Conservation (phyloP, 2,329 filamentous ascomycete genomes). For the Aspergillus versicolor region DNA sequence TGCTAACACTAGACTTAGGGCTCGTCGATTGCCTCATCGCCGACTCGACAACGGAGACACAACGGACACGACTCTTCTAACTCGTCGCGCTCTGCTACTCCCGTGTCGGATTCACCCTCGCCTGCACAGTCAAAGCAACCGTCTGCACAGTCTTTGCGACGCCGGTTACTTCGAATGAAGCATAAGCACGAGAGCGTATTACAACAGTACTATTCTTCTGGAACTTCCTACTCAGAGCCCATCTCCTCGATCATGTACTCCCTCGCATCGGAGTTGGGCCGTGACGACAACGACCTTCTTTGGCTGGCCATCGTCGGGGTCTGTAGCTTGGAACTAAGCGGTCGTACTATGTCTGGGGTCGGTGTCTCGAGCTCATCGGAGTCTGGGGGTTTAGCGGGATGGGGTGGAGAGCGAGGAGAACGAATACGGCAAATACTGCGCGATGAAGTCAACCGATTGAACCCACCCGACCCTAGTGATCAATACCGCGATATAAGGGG, state of each 20-base stretch:
- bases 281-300: conserved; percentile 92
- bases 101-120: conserved; percentile 41
- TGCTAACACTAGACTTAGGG: conserved; percentile 26
- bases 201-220: conserved; percentile 79
- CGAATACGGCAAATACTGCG: conserved; percentile 81
- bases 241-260: conserved; percentile 94
- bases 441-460: conserved; percentile 90
- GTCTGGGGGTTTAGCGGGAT: conserved; percentile 61
- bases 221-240: conserved; percentile 89
- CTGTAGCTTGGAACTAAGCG: conserved; percentile 89
- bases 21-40: conserved; percentile 42
- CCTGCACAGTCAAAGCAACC: conserved; percentile 54
- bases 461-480: conserved; percentile 68
- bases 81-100: conserved; percentile 47
- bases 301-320: conserved; percentile 96
- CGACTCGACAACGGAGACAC: conserved; percentile 39
- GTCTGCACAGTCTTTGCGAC: conserved; percentile 70
- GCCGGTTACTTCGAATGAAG: conserved; percentile 71
- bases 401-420: conserved; percentile 79
- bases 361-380: conserved; percentile 60
- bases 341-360: conserved; percentile 77
- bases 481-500: conserved; percentile 61
- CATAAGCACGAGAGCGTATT: conserved; percentile 74
- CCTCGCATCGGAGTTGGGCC: conserved; percentile 87
- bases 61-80: conserved; percentile 43